A percentile compares a stretch with the other conserved stretches of the same genome.
Conservation (phyloP, 2,329 filamentous ascomycete species). For the Xenoacremonium recifei region DNA sequence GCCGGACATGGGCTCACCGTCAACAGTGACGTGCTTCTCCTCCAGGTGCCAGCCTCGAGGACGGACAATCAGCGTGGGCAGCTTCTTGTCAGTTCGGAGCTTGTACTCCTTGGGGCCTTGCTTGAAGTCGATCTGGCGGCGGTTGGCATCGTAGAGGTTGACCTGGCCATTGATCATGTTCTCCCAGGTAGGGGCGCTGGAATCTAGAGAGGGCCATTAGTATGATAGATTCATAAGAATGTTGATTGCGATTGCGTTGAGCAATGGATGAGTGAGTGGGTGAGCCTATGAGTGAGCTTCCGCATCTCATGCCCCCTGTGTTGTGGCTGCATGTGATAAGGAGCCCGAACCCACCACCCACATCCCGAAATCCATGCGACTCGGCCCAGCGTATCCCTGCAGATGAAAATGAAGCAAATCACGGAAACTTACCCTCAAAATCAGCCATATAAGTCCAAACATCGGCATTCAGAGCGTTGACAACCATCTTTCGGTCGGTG, state of each 20-base stretch:
- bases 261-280: no score
- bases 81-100: conserved; percentile 82
- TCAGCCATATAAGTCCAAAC: conserved; percentile 99
- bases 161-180: conserved; percentile 99
- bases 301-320: neutral
- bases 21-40: conserved; percentile 96
- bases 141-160: conserved; percentile 95
- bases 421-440: conserved; percentile 77
- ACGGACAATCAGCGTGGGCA: conserved; percentile 88
- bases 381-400: no score
- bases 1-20: conserved; percentile 91
- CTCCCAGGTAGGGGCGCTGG: conserved; percentile 94
- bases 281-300: neutral
- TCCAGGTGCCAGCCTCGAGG: conserved; percentile 97
- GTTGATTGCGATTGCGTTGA: no score
- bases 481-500: conserved; percentile 98
- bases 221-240: conserved; percentile 4
- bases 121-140: conserved; percentile 94
- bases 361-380: neutral
- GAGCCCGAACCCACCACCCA: neutral
- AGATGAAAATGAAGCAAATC: conserved; percentile 3
- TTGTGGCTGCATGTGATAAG: no score
- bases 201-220: conserved; percentile 57
- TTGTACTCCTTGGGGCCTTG: conserved; percentile 95
- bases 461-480: conserved; percentile 92